Percentiles rank a stretch among this genome's conserved stretches.
phyloP scores from a whole-genome alignment of 345 rosid species.

The Camelina hispida region DNA sequence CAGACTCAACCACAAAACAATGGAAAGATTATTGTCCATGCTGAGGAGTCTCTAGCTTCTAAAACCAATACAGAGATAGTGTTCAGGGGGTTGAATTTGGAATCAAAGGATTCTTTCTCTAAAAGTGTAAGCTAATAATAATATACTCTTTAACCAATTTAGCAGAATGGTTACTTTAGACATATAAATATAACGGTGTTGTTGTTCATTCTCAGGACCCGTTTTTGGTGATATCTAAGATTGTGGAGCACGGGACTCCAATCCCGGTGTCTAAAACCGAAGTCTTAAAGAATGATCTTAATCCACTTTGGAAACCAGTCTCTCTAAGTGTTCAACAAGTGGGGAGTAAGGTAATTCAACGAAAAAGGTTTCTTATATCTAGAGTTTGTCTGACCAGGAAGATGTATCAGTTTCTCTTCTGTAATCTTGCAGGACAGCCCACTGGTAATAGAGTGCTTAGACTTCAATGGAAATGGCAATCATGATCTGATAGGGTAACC shows the following conservation, averaged over 20 bases:
- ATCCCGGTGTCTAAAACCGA: constrained; percentile 92
- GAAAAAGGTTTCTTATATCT: constrained; percentile 16
- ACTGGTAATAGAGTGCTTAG: constrained; percentile 45
- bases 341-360: constrained; percentile 77
- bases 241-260: constrained; percentile 59
- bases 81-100: constrained; percentile 80
- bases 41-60: constrained; percentile 83
- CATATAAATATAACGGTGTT: constrained; percentile 17
- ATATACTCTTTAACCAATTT: constrained; percentile 29
- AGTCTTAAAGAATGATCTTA: constrained; percentile 74
- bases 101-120: constrained; percentile 77
- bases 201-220: constrained; percentile 67
- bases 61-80: constrained; percentile 72
- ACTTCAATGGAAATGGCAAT: constrained; percentile 44
- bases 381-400: constrained; percentile 16
- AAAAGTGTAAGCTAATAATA: constrained; percentile 63
- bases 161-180: background rate
- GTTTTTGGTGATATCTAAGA: constrained; percentile 84
- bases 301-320: constrained; percentile 79
- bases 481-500: constrained; percentile 44
- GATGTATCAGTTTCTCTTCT: constrained; percentile 14
- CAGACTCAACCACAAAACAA: constrained; percentile 44
- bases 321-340: constrained; percentile 82
- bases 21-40: constrained; percentile 79
- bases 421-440: constrained; percentile 43